Percentiles rank a stretch among this genome's conserved stretches.
These are phyloP conservation scores for Aquanectria penicillioides DNA, from an alignment of 2,329 filamentous ascomycete species.

Conservation along the genomic window DNA sequence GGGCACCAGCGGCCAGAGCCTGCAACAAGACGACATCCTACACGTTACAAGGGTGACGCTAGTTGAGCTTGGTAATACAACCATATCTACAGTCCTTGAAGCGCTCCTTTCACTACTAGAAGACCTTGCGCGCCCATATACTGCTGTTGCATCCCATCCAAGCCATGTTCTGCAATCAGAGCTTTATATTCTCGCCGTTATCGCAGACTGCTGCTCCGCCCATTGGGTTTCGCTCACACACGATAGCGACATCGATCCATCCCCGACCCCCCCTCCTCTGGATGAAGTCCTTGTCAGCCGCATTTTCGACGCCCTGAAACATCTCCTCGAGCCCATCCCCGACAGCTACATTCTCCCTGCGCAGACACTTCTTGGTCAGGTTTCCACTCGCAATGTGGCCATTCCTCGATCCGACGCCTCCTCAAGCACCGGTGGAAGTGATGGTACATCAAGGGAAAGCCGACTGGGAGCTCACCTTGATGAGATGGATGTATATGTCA, in stretches of 20 bases:
- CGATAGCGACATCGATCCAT: conserved; percentile 31
- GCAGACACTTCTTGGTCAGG: conserved; percentile 66
- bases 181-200: conserved; percentile 69
- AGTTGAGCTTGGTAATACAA: conserved; percentile 66
- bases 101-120: conserved; percentile 67
- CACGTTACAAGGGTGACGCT: conserved; percentile 69
- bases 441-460: conserved; percentile 33
- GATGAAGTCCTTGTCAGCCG: conserved; percentile 63
- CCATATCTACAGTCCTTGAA: conserved; percentile 65
- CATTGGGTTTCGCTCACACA: conserved; percentile 63
- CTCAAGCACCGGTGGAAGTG: conserved; percentile 28
- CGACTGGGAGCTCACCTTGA: conserved; percentile 48
- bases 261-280: conserved; percentile 51
- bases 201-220: conserved; percentile 72
- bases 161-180: conserved; percentile 71
- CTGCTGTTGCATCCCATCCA: conserved; percentile 62
- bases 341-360: conserved; percentile 67
- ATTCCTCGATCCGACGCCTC: conserved; percentile 44
- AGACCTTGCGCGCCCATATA: conserved; percentile 66
- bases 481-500: conserved; percentile 65
- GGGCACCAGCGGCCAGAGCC: conserved; percentile 64
- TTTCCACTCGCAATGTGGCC: conserved; percentile 49
- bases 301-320: conserved; percentile 64
- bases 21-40: conserved; percentile 69
- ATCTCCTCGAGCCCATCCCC: conserved; percentile 67